Conservation (phyloP, 768 basidiomycete species). For the Boletus rex-veris region DNA sequence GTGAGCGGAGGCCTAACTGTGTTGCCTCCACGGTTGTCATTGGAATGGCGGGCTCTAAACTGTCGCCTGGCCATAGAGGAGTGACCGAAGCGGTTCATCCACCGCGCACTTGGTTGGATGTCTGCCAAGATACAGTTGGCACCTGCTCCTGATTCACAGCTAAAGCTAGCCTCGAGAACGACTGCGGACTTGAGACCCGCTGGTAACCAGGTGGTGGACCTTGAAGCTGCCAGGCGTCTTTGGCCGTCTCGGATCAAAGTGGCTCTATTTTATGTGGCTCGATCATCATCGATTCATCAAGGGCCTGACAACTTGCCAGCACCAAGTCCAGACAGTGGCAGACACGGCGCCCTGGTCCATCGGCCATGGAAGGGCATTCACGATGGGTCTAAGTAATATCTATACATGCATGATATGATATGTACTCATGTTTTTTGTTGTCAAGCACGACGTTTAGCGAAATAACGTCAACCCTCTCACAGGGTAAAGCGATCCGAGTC, state of each 20-base stretch:
- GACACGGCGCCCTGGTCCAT: no score
- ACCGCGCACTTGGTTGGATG: not conserved
- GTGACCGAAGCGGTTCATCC: constrained; percentile 2
- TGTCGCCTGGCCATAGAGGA: constrained; percentile 15
- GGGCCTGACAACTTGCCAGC: no score
- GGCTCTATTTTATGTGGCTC: constrained; percentile 1
- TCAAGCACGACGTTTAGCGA: constrained; percentile 4
- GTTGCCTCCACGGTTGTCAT: not conserved
- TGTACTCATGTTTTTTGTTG: not conserved
- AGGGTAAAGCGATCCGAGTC: not conserved
- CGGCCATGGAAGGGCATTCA: no score
- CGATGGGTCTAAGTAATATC: no score
- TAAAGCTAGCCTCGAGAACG: not conserved
- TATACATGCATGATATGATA: no score
- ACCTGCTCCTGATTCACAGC: no score
- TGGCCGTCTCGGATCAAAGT: constrained; percentile 7
- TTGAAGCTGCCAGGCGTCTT: no score
- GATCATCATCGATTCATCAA: not conserved
- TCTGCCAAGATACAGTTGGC: no score
- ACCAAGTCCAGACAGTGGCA: no score
- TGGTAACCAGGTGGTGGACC: no score
- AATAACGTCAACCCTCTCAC: constrained; percentile 16
- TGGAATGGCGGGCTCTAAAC: not conserved
- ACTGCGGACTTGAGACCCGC: no score
- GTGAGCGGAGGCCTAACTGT: constrained; percentile 16